Evolutionary conservation across 2,329 filamentous ascomycete species (phyloP).

Genomic region (Dothiorella sarmentorum): DNA sequence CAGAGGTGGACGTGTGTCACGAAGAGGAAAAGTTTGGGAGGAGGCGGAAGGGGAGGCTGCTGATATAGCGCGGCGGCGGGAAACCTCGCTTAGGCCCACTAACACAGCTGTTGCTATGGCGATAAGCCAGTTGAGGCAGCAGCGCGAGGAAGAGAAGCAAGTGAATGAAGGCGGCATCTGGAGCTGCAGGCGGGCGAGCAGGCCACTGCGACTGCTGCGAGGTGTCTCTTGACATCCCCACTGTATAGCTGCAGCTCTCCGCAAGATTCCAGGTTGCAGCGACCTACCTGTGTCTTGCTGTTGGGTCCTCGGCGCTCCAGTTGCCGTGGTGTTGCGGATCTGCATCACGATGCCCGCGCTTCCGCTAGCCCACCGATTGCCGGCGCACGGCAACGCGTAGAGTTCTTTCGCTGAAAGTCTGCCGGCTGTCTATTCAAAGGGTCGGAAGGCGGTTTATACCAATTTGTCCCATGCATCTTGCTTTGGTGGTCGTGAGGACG

Average conservation of each 20-base stretch:
- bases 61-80: background rate
- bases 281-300: background rate
- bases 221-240: no score
- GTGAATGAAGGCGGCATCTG: background rate
- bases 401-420: background rate
- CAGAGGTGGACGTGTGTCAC: background rate
- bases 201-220: background rate
- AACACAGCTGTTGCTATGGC: background rate
- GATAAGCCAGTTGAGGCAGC: background rate
- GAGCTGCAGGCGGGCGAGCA: background rate
- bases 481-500: no score
- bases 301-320: background rate
- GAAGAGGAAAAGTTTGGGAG: background rate
- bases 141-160: background rate
- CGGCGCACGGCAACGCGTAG: background rate
- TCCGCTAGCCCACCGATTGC: background rate
- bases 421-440: no score
- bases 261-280: no score
- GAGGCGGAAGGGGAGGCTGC: background rate
- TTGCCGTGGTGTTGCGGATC: slow-evolving; percentile 4
- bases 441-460: no score
- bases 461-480: no score
- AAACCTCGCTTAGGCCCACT: background rate
- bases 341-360: background rate
- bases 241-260: no score